Base-by-base conservation (phyloP, 345 rosid genomes). In the Geranium rotundifolium region DNA sequence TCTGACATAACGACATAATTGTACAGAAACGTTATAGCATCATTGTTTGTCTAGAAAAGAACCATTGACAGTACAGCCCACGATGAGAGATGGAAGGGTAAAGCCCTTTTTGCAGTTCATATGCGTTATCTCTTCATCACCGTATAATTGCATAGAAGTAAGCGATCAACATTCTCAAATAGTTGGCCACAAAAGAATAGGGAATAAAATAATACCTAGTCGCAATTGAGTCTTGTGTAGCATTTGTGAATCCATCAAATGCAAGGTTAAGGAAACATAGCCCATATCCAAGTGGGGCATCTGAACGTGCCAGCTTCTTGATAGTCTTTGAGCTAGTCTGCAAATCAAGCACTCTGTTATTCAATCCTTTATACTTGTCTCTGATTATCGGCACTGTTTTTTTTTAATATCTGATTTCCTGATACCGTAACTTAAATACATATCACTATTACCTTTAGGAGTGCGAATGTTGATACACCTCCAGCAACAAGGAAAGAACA, bases 231-330 rank as follows among this genome's bases (percentile, higher is more conserved):
- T 93, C 99, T 72, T 93, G 99, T 30, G 97, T 93, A 29, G 99
- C 97, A 41, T 93, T 93, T 63, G 99, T 93, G 73, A 90, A 93
- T 68, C 99, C 99, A 67, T 93, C 99, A 76, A 93, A 90, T 68
- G 89, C 87, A 49, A 93, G 96, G 77, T 93, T 93, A 62, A 90
- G 63, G 79, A 88, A 90, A 71, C 97, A 93, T 34, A 93, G 89
- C 31, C 93, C 86, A 58, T 93, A 93, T 55, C 97, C 99, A 70
- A 88, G 84, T 30, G 99, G 97, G 0, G 97, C 95, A 71, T 93
- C 88, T 59, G 99, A 96, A 77, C 79, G 80, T 62, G 99, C 97
- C 75, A 93, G 79, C 84, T 93, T 93, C 79, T 83, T 86, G 58
- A 86, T 93, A 67, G 96, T 88, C 63, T 93, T 93, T 13, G 97